Percentiles rank a stretch among this genome's conserved stretches.
Evolutionary conservation across 352 stramenopile genomes (phyloP).

Genomic region (Thalassiosira allenii): DNA sequence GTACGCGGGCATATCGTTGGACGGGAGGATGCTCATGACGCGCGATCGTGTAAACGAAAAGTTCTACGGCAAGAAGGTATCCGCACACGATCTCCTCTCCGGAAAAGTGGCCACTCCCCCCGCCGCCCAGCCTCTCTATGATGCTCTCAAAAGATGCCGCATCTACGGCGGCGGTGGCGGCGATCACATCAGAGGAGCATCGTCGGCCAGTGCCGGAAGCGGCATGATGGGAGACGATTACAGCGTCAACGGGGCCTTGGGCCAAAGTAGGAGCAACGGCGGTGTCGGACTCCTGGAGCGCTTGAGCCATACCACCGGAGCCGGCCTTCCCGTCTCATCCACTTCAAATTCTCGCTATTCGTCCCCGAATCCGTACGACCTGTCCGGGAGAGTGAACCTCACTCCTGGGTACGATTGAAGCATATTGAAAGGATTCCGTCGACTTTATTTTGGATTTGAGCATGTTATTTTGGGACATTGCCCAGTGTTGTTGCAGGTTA

Average conservation of each 20-base stretch:
- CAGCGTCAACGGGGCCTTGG: not conserved
- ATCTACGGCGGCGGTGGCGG: slow-evolving; percentile 62
- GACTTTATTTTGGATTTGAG: too few species aligned
- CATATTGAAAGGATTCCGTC: too few species aligned
- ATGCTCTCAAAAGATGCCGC: slow-evolving; percentile 79
- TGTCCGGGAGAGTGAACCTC: slow-evolving; percentile 13
- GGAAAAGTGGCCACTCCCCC: slow-evolving; percentile 74
- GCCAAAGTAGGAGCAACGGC: not conserved
- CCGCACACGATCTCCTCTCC: slow-evolving; percentile 68
- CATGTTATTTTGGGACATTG: too few species aligned
- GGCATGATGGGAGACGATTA: not conserved
- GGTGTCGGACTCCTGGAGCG: slow-evolving; percentile 37
- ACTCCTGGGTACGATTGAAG: not conserved
- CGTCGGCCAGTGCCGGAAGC: not conserved
- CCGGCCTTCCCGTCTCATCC: slow-evolving; percentile 31
- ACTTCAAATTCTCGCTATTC: slow-evolving; percentile 2
- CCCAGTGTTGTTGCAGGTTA: too few species aligned
- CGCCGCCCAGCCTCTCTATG: slow-evolving; percentile 83
- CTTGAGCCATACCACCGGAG: slow-evolving; percentile 47
- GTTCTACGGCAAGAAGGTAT: slow-evolving; percentile 90
- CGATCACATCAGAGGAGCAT: not conserved
- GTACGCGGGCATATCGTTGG: slow-evolving; percentile 92
- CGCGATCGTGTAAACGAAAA: slow-evolving; percentile 93
- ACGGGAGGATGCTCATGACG: slow-evolving; percentile 91
- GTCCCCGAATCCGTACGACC: slow-evolving; percentile 44